phyloP scores from a whole-genome alignment of 1,139 yeast genomes.

The Pichia sp. region DNA sequence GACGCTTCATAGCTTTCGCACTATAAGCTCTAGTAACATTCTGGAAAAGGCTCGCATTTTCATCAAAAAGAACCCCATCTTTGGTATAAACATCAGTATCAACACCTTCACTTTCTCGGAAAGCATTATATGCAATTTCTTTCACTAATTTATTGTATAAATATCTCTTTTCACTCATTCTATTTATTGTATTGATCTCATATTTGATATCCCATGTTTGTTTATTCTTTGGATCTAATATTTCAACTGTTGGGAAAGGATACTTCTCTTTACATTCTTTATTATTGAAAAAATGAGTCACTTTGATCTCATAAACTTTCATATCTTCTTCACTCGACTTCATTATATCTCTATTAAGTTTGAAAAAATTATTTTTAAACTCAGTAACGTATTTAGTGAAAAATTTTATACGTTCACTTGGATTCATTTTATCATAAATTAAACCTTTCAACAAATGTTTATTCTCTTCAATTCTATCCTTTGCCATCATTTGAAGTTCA shows the following conservation, averaged over 20 bases:
- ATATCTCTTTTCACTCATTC: slow-evolving; percentile 8
- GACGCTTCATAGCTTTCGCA: slow-evolving; percentile 27
- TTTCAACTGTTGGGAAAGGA: slow-evolving; percentile 24
- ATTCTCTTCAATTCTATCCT: slow-evolving; percentile 12
- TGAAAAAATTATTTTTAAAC: slow-evolving; percentile 11
- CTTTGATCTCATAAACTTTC: slow-evolving; percentile 21
- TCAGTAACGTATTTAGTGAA: slow-evolving; percentile 10
- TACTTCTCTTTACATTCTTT: slow-evolving; percentile 10
- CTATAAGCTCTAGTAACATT: slow-evolving; percentile 34
- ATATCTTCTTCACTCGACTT: slow-evolving; percentile 13
- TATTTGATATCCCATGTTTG: slow-evolving; percentile 25
- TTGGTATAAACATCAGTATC: slow-evolving; percentile 14
- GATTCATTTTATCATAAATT: slow-evolving; percentile 3
- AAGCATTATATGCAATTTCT: slow-evolving; percentile 16
- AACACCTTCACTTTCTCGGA: slow-evolving; percentile 17
- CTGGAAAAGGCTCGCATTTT: slow-evolving; percentile 27
- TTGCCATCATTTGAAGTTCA: slow-evolving; percentile 14
- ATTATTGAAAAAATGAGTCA: slow-evolving; percentile 25
- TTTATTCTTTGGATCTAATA: slow-evolving; percentile 15
- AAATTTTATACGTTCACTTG: slow-evolving; percentile 16
- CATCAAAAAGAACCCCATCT: slow-evolving; percentile 23
- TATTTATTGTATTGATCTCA: slow-evolving; percentile 17
- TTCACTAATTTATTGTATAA: slow-evolving; percentile 21
- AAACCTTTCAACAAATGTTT: slow-evolving; percentile 2
- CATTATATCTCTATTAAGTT: slow-evolving; percentile 13